Conservation (phyloP, 495 filamentous ascomycete species). For the Bacidia rubella region DNA sequence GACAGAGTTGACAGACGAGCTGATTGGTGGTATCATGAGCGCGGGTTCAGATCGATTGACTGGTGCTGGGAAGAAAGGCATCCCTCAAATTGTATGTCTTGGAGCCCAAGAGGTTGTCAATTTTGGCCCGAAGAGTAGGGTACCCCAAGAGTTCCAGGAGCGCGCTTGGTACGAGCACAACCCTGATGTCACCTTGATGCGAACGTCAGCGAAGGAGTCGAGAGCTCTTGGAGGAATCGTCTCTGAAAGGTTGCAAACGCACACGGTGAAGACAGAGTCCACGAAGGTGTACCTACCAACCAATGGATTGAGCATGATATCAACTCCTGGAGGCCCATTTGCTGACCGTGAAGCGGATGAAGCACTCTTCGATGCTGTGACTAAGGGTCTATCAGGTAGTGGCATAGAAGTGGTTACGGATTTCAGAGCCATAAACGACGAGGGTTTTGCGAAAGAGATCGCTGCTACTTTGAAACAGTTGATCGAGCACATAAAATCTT, state of each 20-base stretch:
- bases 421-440: conserved; percentile 33
- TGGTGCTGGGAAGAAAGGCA: conserved; percentile 36
- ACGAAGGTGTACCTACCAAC: conserved; percentile 44
- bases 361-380: conserved; percentile 32
- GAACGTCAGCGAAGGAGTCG: conserved; percentile 43
- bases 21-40: conserved; percentile 47
- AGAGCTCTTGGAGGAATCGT: conserved; percentile 37
- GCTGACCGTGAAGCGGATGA: conserved; percentile 32
- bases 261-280: conserved; percentile 21
- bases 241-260: conserved; percentile 33
- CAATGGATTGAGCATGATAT: conserved; percentile 37
- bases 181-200: conserved; percentile 48
- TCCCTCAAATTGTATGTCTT: conserved; percentile 49
- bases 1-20: conserved; percentile 48
- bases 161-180: conserved; percentile 51
- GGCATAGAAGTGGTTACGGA: conserved; percentile 26
- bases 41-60: conserved; percentile 40
- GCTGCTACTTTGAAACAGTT: conserved; percentile 5
- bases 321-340: conserved; percentile 26
- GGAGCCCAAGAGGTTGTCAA: conserved; percentile 60
- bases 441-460: conserved; percentile 22
- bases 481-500: too few relatives aligned
- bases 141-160: conserved; percentile 34
- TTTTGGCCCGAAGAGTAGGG: conserved; percentile 41
- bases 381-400: conserved; percentile 25